Base-by-base conservation (phyloP, 176 grass and related monocot genomes). In the Eleusine indica region DNA sequence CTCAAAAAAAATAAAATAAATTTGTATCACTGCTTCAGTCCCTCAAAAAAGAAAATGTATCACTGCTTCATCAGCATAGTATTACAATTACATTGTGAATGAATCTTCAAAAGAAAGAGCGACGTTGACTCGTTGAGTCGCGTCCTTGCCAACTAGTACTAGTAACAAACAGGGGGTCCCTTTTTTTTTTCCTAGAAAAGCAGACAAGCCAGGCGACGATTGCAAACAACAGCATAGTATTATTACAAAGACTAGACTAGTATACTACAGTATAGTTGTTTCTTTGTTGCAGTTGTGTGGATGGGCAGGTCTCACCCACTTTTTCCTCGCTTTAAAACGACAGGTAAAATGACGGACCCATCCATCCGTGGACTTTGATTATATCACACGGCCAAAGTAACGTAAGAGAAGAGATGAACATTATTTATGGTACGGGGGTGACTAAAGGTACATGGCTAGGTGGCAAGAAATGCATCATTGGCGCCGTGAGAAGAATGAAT, bases 351-450 rank as follows among this genome's bases (percentile, higher is more conserved):
- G 73, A 76, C 18, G n/a, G 44, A 38, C 19, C 40, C 75, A 52
- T 72, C 3, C 2, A 52, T 21, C 56, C 0, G 43, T 57, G 51
- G 16, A 0, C 22, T 66, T 73, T 46, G 11, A 22, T 57, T 58
- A 58, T 58, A 58, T 58, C 54, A n/a, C 19, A 58, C 18, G 19
- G 51, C 4, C 18, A 61, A 61, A 9, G 22, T 11, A 63, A 29
- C 43, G 70, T 41, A 51, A 30, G 29, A 66, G 44, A 68, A 9
- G 64, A 17, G 0, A 6, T 3, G 46, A 60, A 28, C 60, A 88
- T 88, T 88, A 78, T 66, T 66, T 47, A 47, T 47, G 74, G 76
- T 78, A n/a, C 75, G 75, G 68, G 68, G 51, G 84, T 80, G 38
- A 84, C 39, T 82, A 28, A 38, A 40, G 73, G 43, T 64, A 21